phyloP scores from a whole-genome alignment of 768 basidiomycete genomes.

The Hygrocybe punicea region DNA sequence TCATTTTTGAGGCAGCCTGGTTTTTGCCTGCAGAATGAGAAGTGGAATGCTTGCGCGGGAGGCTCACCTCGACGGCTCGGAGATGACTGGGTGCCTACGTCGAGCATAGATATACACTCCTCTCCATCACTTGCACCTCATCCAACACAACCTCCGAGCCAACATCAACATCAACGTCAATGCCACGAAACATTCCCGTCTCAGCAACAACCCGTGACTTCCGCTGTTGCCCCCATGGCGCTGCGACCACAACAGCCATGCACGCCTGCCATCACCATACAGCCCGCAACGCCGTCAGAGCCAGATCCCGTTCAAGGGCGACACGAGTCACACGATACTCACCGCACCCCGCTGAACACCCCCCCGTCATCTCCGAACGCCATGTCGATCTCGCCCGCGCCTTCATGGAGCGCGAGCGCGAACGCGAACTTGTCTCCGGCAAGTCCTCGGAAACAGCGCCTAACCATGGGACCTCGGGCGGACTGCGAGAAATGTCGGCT shows the following conservation, averaged over 20 bases:
- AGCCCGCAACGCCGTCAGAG: no score
- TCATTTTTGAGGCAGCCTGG: background rate
- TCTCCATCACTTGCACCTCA: background rate
- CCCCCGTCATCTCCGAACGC: background rate
- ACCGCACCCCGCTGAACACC: background rate
- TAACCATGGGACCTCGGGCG: slow-evolving; percentile 68
- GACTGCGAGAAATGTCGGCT: slow-evolving; percentile 66
- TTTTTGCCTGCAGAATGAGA: background rate
- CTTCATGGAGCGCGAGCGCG: background rate
- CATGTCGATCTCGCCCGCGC: background rate
- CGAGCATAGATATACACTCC: background rate
- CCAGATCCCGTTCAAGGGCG: no score
- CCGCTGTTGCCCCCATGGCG: no score
- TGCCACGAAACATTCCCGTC: no score
- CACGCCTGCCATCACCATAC: no score
- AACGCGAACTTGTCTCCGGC: background rate
- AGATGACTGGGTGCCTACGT: slow-evolving; percentile 66
- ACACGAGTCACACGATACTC: no score
- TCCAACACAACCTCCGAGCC: no score
- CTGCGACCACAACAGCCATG: no score
- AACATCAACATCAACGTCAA: background rate
- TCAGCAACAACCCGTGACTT: no score
- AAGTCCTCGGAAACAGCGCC: slow-evolving; percentile 38
- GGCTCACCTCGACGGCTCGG: slow-evolving; percentile 43
- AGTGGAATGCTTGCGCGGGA: slow-evolving; percentile 17